phyloP scores from a whole-genome alignment of 345 rosid species.

The Ceriops tagal region DNA sequence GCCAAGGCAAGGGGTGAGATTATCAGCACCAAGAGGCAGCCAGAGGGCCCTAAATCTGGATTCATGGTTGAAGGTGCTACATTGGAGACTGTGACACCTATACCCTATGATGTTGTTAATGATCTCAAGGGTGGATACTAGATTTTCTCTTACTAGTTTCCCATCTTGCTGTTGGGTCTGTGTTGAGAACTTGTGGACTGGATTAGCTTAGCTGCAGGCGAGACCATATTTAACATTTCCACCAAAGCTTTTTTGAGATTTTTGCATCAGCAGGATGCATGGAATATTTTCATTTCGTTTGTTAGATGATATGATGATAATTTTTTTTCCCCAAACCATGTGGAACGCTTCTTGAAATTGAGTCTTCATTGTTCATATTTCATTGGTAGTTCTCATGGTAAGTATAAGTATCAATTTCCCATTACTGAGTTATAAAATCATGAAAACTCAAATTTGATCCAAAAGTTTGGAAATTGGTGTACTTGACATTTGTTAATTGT shows the following conservation, averaged over 20 bases:
- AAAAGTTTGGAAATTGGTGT: no score
- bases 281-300: slow-evolving; percentile 5
- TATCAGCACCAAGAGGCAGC: slow-evolving; percentile 66
- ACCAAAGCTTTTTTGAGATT: slow-evolving; percentile 5
- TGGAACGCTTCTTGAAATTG: no score
- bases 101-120: slow-evolving; percentile 65
- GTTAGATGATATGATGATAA: slow-evolving; percentile 5
- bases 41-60: slow-evolving; percentile 59
- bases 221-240: slow-evolving; percentile 11
- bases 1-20: slow-evolving; percentile 55
- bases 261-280: slow-evolving; percentile 9
- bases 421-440: no score
- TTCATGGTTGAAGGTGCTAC: slow-evolving; percentile 65
- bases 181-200: slow-evolving; percentile 6
- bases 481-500: no score
- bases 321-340: no score
- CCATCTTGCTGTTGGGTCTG: slow-evolving; percentile 1
- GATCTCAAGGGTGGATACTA: slow-evolving; percentile 70
- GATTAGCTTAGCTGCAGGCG: slow-evolving; percentile 8
- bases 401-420: no score
- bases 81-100: slow-evolving; percentile 64
- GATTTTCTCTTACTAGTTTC: not conserved
- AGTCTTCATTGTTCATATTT: no score
- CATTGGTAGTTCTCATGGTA: no score
- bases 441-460: no score